Evolutionary conservation across 2,329 filamentous ascomycete species (phyloP).

Genomic region (Ophiostoma montium): DNA sequence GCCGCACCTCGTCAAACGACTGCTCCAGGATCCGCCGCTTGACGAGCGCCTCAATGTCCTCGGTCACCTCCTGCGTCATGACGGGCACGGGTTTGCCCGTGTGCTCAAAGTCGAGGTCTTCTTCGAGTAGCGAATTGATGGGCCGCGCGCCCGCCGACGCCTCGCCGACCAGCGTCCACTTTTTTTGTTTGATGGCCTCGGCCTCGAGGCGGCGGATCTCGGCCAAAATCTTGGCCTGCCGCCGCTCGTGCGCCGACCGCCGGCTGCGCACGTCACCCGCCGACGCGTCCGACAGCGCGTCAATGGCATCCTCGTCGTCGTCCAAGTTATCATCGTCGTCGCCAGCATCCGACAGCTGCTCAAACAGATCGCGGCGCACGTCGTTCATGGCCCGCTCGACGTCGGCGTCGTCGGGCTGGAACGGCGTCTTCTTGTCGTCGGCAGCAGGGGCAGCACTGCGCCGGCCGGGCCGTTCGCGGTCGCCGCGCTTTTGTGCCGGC

Average conservation of each 20-base stretch:
- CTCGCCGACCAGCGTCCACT: slow-evolving; percentile 86
- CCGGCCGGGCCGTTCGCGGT: slow-evolving; percentile 28
- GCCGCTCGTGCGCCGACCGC: slow-evolving; percentile 71
- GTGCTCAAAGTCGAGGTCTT: slow-evolving; percentile 92
- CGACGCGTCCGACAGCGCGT: slow-evolving; percentile 50
- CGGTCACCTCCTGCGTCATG: slow-evolving; percentile 79
- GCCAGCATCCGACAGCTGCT: slow-evolving; percentile 54
- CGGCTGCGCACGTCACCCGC: slow-evolving; percentile 56
- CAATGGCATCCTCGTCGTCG: slow-evolving; percentile 17
- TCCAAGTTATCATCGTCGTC: slow-evolving; percentile 5
- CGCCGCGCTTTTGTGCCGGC: slow-evolving; percentile 57
- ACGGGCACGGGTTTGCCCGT: slow-evolving; percentile 89
- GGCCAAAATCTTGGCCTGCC: slow-evolving; percentile 71
- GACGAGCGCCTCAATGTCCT: slow-evolving; percentile 85
- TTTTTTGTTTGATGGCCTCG: slow-evolving; percentile 73
- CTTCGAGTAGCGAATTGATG: slow-evolving; percentile 79
- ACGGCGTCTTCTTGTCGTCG: slow-evolving; percentile 15
- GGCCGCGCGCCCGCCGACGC: slow-evolving; percentile 70
- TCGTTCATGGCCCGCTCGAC: slow-evolving; percentile 67
- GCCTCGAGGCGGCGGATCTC: slow-evolving; percentile 88
- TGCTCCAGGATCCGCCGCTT: slow-evolving; percentile 81
- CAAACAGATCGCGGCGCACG: slow-evolving; percentile 81
- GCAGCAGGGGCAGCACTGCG: slow-evolving; percentile 27
- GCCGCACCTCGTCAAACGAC: slow-evolving; percentile 84
- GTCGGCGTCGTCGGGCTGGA: slow-evolving; percentile 44